Evolutionary conservation across 2,329 filamentous ascomycete species (phyloP).

Genomic region (Aspergillus sp.): DNA sequence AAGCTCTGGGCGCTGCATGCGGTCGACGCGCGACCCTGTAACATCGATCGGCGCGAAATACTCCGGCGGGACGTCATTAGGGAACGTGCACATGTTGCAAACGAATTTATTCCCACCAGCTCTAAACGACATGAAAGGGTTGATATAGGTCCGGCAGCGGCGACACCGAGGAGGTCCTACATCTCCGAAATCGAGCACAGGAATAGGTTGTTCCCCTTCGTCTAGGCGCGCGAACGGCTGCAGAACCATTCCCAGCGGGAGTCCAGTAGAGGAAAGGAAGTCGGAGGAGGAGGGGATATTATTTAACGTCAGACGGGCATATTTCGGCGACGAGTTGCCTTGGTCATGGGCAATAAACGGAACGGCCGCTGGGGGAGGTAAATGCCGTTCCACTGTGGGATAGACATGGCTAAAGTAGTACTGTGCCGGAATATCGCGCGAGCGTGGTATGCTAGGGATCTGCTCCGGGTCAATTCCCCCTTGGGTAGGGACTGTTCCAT

Average conservation of each 20-base stretch:
- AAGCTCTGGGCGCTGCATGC: conserved; percentile 84
- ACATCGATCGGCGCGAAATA: conserved; percentile 93
- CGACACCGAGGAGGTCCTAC: conserved; percentile 85
- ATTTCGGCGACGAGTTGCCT: conserved; percentile 94
- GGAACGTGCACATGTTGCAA: conserved; percentile 97
- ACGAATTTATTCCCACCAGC: conserved; percentile 94
- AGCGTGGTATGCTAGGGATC: conserved; percentile 84
- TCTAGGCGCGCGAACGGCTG: conserved; percentile 85
- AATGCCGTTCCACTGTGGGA: conserved; percentile 90
- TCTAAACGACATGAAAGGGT: conserved; percentile 97
- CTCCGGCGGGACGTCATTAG: conserved; percentile 87
- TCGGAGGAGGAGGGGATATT: conserved; percentile 85
- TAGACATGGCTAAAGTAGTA: conserved; percentile 87
- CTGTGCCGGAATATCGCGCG: conserved; percentile 77
- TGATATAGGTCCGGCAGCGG: conserved; percentile 93
- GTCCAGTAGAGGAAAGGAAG: conserved; percentile 72
- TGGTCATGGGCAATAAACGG: conserved; percentile 95
- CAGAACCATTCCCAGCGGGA: conserved; percentile 83
- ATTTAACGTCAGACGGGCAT: conserved; percentile 86
- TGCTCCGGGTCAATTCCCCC: conserved; percentile 84
- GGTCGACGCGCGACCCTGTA: conserved; percentile 81
- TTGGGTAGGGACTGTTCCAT: conserved; percentile 64
- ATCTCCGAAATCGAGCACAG: conserved; percentile 93
- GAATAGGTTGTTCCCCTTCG: conserved; percentile 80
- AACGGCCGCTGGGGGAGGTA: conserved; percentile 82